phyloP scores from a whole-genome alignment of 768 basidiomycete genomes.

The Hortiboletus campestris region DNA sequence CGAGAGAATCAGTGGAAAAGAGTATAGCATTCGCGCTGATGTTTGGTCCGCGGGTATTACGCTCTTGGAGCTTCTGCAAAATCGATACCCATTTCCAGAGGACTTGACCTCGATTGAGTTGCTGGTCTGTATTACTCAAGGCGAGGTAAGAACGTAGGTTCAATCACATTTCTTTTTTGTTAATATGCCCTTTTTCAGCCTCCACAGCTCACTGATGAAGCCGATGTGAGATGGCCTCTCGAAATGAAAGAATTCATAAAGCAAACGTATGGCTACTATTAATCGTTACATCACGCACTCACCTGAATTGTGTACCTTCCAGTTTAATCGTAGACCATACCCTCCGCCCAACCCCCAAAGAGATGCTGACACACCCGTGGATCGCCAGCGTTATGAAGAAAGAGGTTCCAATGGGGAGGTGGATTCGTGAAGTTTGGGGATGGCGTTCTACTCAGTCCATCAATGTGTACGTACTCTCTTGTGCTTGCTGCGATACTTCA shows the following conservation, averaged over 20 bases:
- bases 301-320: slow-evolving; percentile 2
- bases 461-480: slow-evolving; percentile 18
- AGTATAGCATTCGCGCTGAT: slow-evolving; percentile 93
- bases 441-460: slow-evolving; percentile 51
- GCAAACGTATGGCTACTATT: slow-evolving; percentile 58
- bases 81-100: slow-evolving; percentile 91
- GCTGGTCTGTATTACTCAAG: slow-evolving; percentile 83
- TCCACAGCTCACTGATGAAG: slow-evolving; percentile 77
- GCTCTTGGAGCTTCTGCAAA: slow-evolving; percentile 89
- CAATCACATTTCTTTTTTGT: slow-evolving; percentile 9
- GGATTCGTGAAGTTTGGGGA: slow-evolving; percentile 84
- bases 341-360: slow-evolving; percentile 75
- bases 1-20: slow-evolving; percentile 88
- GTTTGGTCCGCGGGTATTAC: slow-evolving; percentile 98
- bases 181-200: slow-evolving; percentile 46
- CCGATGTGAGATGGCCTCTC: slow-evolving; percentile 62
- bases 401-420: slow-evolving; percentile 85
- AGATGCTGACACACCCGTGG: slow-evolving; percentile 85
- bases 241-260: slow-evolving; percentile 92
- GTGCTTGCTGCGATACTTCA: background rate
- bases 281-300: slow-evolving; percentile 1
- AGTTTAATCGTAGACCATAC: slow-evolving; percentile 71
- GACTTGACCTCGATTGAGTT: slow-evolving; percentile 94
- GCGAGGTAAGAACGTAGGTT: slow-evolving; percentile 51
- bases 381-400: slow-evolving; percentile 71